phyloP scores from a whole-genome alignment of 768 basidiomycete genomes.

The Tubosaeta brunneosetosa region DNA sequence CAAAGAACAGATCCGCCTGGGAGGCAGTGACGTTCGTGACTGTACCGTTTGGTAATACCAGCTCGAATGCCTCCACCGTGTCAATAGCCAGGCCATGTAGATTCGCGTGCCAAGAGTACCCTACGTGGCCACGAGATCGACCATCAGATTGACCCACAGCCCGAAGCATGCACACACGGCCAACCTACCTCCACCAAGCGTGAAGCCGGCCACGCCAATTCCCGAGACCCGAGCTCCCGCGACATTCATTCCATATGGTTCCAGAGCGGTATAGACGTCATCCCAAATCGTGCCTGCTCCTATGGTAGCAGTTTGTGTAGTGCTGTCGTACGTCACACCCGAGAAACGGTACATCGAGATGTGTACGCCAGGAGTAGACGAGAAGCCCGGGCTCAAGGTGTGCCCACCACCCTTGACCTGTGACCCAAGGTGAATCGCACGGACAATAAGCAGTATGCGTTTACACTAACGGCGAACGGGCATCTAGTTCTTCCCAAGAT shows the following conservation, averaged over 20 bases:
- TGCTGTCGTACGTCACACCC: slow-evolving; percentile 38
- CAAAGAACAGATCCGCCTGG: slow-evolving; percentile 42
- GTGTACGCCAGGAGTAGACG: slow-evolving; percentile 56
- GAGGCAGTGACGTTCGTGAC: slow-evolving; percentile 34
- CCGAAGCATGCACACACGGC: background rate
- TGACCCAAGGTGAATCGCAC: background rate
- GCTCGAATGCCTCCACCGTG: slow-evolving; percentile 50
- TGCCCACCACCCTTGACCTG: slow-evolving; percentile 67
- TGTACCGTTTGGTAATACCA: slow-evolving; percentile 55
- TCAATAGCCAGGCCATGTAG: slow-evolving; percentile 56
- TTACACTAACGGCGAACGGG: slow-evolving; percentile 48
- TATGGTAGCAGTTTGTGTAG: slow-evolving; percentile 36
- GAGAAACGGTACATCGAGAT: slow-evolving; percentile 52
- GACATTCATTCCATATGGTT: slow-evolving; percentile 46
- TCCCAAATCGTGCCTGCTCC: slow-evolving; percentile 57
- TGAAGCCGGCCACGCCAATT: slow-evolving; percentile 56
- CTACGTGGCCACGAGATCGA: slow-evolving; percentile 25
- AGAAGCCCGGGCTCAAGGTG: slow-evolving; percentile 49
- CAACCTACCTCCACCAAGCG: slow-evolving; percentile 50
- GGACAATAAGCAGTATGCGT: background rate
- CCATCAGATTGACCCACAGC: slow-evolving; percentile 2
- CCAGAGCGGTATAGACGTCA: slow-evolving; percentile 54
- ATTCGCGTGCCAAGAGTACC: slow-evolving; percentile 64
- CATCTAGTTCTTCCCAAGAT: slow-evolving; percentile 42
- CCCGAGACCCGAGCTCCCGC: slow-evolving; percentile 57